phyloP scores from a whole-genome alignment of 345 rosid species.

The Trapa bicornis region DNA sequence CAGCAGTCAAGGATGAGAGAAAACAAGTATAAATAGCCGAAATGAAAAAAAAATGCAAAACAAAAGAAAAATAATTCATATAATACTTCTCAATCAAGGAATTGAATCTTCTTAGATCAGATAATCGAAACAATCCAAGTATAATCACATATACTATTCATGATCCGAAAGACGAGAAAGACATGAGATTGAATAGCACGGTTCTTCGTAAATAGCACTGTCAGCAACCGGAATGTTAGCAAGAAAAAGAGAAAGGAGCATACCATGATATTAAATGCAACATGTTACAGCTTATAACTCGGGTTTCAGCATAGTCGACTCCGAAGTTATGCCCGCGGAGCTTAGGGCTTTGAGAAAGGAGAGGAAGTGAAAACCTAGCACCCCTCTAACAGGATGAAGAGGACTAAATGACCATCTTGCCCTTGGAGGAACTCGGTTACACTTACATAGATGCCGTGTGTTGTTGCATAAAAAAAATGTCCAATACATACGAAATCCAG shows the following conservation, averaged over 20 bases:
- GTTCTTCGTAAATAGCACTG: neutral
- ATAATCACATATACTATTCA: neutral
- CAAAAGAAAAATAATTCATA: neutral
- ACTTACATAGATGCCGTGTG: too few species aligned
- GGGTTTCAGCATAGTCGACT: slow-evolving; percentile 2
- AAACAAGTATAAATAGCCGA: neutral
- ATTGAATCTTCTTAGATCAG: neutral
- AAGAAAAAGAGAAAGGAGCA: neutral
- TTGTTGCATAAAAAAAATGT: too few species aligned
- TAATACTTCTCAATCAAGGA: neutral
- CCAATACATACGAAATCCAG: too few species aligned
- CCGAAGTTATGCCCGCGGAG: neutral
- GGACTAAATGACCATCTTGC: neutral
- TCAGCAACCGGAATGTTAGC: neutral
- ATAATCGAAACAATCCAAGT: neutral
- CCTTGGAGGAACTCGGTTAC: neutral
- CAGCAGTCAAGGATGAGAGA: neutral
- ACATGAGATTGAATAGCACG: neutral
- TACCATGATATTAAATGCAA: neutral
- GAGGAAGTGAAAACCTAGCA: slow-evolving; percentile 4
- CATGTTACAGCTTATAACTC: slow-evolving; percentile 5
- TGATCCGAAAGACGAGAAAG: neutral
- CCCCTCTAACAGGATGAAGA: neutral
- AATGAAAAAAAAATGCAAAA: neutral
- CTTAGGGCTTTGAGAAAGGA: neutral